Percentiles rank a stretch among this genome's conserved stretches.
Conservation (phyloP, 495 filamentous ascomycete genomes). For the Penicillium tannophilum region DNA sequence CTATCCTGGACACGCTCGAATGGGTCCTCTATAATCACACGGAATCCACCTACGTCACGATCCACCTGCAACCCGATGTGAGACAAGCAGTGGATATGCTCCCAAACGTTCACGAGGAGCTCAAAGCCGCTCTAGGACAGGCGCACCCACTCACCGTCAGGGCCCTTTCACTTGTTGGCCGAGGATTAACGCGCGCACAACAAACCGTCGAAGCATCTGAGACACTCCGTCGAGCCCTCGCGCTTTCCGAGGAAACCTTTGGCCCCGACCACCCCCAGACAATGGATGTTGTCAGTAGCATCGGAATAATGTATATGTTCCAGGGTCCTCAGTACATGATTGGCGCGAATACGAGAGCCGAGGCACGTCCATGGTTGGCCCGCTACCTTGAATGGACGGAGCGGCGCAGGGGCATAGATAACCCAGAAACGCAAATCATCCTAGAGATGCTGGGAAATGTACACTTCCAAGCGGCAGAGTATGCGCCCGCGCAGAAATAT, state of each 20-base stretch:
- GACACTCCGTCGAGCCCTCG: conserved; percentile 37
- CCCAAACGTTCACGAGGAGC: conserved; percentile 25
- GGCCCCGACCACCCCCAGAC: conserved; percentile 35
- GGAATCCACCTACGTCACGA: conserved; percentile 8
- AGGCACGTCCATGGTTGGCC: conserved; percentile 34
- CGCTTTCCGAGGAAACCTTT: conserved; percentile 34
- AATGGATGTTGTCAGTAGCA: conserved; percentile 32
- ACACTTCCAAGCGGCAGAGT: conserved; percentile 28
- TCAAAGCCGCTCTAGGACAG: conserved; percentile 24
- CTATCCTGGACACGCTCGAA: conserved; percentile 29
- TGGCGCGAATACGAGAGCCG: conserved; percentile 17
- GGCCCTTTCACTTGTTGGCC: conserved; percentile 30
- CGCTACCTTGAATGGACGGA: conserved; percentile 39
- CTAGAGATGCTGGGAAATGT: conserved; percentile 32
- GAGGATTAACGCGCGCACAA: conserved; percentile 24
- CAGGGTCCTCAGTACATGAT: conserved; percentile 17
- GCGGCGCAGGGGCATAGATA: conserved; percentile 23
- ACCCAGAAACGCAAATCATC: conserved; percentile 29
- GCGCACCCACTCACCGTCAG: conserved; percentile 32
- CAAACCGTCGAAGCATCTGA: conserved; percentile 30
- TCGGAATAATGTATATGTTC: conserved; percentile 37
- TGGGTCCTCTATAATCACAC: conserved; percentile 28
- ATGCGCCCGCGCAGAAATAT: conserved; percentile 32
- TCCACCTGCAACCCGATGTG: conserved; percentile 19
- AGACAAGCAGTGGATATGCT: conserved; percentile 21